Percentiles rank a stretch among this genome's conserved stretches.
phyloP scores from a whole-genome alignment of 78 protist species.

The Cavenderia fasciculata region DNA sequence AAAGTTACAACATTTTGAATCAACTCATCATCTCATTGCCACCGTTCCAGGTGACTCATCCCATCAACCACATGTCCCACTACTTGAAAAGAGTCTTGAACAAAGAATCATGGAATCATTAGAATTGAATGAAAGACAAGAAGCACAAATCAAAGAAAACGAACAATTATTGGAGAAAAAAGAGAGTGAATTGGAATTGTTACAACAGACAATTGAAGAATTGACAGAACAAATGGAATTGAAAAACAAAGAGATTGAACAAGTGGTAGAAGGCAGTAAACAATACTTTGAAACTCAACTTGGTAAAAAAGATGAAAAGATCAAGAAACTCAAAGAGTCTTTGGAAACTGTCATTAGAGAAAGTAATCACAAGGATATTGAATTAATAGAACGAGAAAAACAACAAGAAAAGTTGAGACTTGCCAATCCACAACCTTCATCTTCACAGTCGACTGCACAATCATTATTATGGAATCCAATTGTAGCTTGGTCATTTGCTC shows the following conservation, averaged over 20 bases:
- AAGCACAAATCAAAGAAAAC: too few relatives aligned
- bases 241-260: conserved; percentile 7
- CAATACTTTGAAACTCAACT: neutral
- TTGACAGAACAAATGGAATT: conserved; percentile 13
- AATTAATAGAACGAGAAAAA: neutral
- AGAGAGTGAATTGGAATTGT: neutral
- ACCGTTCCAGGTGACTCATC: too few relatives aligned
- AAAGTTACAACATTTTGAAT: too few relatives aligned
- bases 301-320: conserved; percentile 24
- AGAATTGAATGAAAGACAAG: too few relatives aligned
- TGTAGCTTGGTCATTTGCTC: neutral
- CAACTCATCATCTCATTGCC: too few relatives aligned
- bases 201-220: neutral
- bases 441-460: neutral
- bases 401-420: neutral
- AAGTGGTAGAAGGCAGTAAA: conserved; percentile 22
- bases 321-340: neutral
- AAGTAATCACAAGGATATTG: neutral
- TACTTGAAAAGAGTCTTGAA: neutral
- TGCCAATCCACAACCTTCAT: neutral
- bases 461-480: neutral
- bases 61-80: too few relatives aligned
- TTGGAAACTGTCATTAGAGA: neutral
- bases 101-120: neutral
- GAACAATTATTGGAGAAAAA: too few relatives aligned